Conservation (phyloP, 1,139 yeast genomes). For the Geotrichum histeridarum region DNA sequence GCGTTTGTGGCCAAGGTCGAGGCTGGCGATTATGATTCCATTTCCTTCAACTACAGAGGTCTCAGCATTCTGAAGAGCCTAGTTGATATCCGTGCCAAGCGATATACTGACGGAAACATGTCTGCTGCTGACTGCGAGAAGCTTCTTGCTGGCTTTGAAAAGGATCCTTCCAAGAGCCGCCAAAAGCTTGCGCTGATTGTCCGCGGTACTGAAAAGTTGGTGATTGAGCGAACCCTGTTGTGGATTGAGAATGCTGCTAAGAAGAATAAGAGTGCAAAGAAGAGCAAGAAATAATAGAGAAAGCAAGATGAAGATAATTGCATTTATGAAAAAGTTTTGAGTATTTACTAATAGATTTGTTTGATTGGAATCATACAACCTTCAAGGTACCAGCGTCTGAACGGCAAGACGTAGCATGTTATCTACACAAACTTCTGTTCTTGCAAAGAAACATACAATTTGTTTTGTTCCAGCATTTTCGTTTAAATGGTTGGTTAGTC, state of each 20-base stretch:
- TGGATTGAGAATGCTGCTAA: slow-evolving; percentile 17
- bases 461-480: no score
- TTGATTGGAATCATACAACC: neutral
- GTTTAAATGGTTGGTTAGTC: no score
- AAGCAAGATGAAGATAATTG: no score
- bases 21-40: slow-evolving; percentile 18
- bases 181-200: slow-evolving; percentile 28
- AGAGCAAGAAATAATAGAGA: neutral
- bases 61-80: slow-evolving; percentile 21
- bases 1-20: slow-evolving; percentile 24
- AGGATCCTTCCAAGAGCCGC: slow-evolving; percentile 15
- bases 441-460: no score
- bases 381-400: neutral
- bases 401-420: no score
- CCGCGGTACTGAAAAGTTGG: slow-evolving; percentile 36
- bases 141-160: slow-evolving; percentile 20
- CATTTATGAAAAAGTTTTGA: neutral
- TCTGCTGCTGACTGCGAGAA: slow-evolving; percentile 30
- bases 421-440: no score
- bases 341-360: slow-evolving; percentile 53
- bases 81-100: slow-evolving; percentile 25
- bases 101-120: slow-evolving; percentile 33
- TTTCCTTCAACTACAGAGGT: slow-evolving; percentile 15
- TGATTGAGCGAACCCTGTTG: slow-evolving; percentile 29
- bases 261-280: neutral